Evolutionary conservation across 1,139 yeast species (phyloP), one percentile per base, ranked within the genome.

Genomic region (Yamadazyma spencermartinsiae): DNA sequence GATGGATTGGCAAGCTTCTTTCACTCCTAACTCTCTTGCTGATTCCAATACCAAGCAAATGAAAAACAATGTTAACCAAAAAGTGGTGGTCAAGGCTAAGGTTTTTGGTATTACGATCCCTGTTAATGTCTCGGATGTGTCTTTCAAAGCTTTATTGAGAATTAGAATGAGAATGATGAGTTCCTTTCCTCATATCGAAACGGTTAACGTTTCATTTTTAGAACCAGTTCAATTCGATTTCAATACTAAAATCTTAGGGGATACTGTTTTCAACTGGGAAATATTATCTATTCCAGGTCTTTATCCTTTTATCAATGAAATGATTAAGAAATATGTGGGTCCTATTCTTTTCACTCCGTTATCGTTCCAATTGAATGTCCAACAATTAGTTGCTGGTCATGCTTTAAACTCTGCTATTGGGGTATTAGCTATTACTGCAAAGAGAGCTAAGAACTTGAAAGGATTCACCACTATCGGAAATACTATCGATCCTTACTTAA

Each of bases 1-100:
- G 36, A 89, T 94, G 96, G 95, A 92, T 68, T 92, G 96, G 96
- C 82, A 83, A 37, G 69, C 85, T 39, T 82, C 96, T 1, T 87
- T 89, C 64, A 85, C 88, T 30, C 98, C 98, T n/a, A 87, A 87
- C 60, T 87, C 89, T 36, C 63, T 79, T 39, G 83, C 84, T 35
- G 98, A 92, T 61, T 68, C 88, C 51, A 87, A 87, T 43, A 78
- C 80, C 28, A 86, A 90, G 54, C 98, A 92, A 61, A 61, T 84
- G 63, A 86, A 83, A 56, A 86, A 80, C 56, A 80, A 79, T 49
- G 92, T 88, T 31, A 89, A 89, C 60, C 95, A 92, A 53, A 81
- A 79, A 56, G 72, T 85, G 54, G 79, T 84, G 49, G 71, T 90
- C 50, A 81, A 81, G 54, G 81, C 80, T 5, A 75, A 67, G 29